Evolutionary conservation across 108 stramenopile species (phyloP), one percentile per base, ranked within the genome.

Genomic region (Schizochytrium sp.): DNA sequence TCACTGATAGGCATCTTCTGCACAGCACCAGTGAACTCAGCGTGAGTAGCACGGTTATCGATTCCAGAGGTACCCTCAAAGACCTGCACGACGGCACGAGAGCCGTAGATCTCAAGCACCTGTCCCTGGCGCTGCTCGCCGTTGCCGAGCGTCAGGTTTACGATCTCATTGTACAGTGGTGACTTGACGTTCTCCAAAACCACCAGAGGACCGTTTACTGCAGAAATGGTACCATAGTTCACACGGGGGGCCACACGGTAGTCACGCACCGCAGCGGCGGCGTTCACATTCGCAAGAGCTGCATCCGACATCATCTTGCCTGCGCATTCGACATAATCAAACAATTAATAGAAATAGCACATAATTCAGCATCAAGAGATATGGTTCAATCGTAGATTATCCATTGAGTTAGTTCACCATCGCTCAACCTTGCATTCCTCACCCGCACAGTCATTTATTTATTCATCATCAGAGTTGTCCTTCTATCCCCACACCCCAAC

Each of bases 51-150:
- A 64, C 97, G 93, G 95, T 99, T 99, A 92, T 99, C 99, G 91
- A 99, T 98, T 57, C 97, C 99, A 53, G 97, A 96, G 49, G 99
- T 99, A 61, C 99, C 99, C 92, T 99, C 99, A 91, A 99, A 99
- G 57, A 99, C 98, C 93, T 99, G 89, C 38, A 99, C 99, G 46
- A 99, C 98, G 57, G 99, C 99, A 88, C 96, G 96, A 91, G 89
- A 94, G 50, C 99, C 99, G 42, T 97, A 92, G 53, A 99, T 97
- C 92, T 99, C 99, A 53, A 99, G 94, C 57, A 93, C 93, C 94
- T 99, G 98, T 41, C 99, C 99, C 61, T 96, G 95, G 47, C 99
- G 97, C 83, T 91, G 87, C 87, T 97, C 97, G 15, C 99, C 99
- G 90, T 97, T 97, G 4, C 98, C 95, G 45, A 99, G 95, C 49